Base-by-base conservation (phyloP, 108 stramenopile genomes). In the Asterionellopsis glacialis region DNA sequence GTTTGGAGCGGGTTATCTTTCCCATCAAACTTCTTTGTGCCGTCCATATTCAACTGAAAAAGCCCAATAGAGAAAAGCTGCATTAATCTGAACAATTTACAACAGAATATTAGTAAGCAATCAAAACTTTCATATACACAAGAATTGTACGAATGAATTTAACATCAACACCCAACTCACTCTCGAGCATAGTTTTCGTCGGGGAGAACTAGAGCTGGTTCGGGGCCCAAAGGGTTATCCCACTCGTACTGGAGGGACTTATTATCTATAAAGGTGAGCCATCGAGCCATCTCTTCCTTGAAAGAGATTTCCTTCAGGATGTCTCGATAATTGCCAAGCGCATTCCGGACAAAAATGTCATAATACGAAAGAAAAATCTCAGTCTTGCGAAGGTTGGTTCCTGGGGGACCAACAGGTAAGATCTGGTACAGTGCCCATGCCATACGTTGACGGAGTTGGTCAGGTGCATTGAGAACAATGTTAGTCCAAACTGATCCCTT, bases 271-370 rank as follows among this genome's bases (percentile, higher is more conserved):
- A 70, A 90, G 9, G 68, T 68, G 45, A 90, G 59, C 73, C 70
- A 71, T 21, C 65, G 54, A 39, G 63, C 88, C 88, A 90, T 90
- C 39, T 76, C 11, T 3, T 69, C 63, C 40, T 53, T 73, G 64
- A 61, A 77, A 2, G 65, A 41, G 15, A 75, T 66, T 58, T 84
- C 83, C 14, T 67, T 63, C 33, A 93, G 72, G 22, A 93, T 69
- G 45, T 89, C 82, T 25, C 69, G 28, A 59, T 75, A 89, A 65
- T 77, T 87, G 12, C 91, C 91, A 63, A 93, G 87, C 21, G 82
- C 82, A 67, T 93, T 59, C 6, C 80, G 57, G 3, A 85, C 82
- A 61, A 85, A 84, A 39, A 89, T 89, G 56, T 89, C 88, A 65
- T 89, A 83, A 41, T 74, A 89, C 5, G 51, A 47, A 39, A 78